Evolutionary conservation across 2,329 filamentous ascomycete genomes (phyloP), one percentile per base, ranked within the genome.

Genomic region (Lanzia echinophila): DNA sequence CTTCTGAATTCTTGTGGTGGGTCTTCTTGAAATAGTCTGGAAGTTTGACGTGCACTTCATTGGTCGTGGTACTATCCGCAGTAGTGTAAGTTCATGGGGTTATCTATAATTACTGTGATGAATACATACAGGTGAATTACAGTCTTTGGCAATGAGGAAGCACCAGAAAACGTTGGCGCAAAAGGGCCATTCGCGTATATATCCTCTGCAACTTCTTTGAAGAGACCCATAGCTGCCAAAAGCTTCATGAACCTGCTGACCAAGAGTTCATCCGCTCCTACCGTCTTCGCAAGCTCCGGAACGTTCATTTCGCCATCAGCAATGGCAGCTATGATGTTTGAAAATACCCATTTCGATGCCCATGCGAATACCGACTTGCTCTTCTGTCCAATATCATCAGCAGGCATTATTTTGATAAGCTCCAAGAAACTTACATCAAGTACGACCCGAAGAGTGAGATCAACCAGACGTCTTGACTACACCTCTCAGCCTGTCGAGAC

Each of bases 11-110:
- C 24, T 53, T 47, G 19, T 48, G 53, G 3, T 45, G 43, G 20
- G 45, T 47, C 22, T 53, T 46, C 24, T 34, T 34, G 7, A 56
- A 38, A 24, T 56, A 56, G 39, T 47, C 50, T 39, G 50, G 50
- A 24, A 53, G 31, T 33, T 53, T 46, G 15, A 36, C 22, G 11
- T 41, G 42, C 7, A 53, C 22, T 19, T 47, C 44, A 6, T 32
- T 53, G 13, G 19, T 22, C 20, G 28, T 53, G 19, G 33, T 22
- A 22, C 28, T 43, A 13, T 47, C 19, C 24, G 24, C 24, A 28
- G 24, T 28, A 10, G 28, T n/a, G 10, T 36, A 7, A 46, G 42
- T 17, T 38, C 12, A 11, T 34, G 17, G n/a, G n/a, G 10, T 12
- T 31, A 15, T 6, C 3, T 8, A 28, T 19, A 24, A 10, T 47